Conservation (phyloP, 257 asterid species). For the Rhazya stricta region DNA sequence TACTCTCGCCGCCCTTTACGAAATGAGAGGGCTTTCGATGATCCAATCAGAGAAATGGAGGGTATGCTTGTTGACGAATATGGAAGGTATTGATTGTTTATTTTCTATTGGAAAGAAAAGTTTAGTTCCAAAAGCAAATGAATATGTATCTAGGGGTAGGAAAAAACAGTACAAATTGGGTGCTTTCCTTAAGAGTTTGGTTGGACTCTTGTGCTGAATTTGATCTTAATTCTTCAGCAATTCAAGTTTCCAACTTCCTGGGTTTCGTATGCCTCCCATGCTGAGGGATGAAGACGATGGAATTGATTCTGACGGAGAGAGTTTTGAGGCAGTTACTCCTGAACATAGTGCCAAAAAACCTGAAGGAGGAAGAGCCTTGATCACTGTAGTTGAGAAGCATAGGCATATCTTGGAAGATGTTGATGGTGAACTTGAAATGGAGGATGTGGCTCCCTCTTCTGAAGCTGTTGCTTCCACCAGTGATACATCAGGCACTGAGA, state of each 20-base stretch:
- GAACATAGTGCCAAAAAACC: constrained; percentile 53
- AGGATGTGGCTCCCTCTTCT: constrained; percentile 76
- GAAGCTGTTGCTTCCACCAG: constrained; percentile 42
- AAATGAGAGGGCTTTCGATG: constrained; percentile 83
- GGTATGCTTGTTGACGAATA: constrained; percentile 92
- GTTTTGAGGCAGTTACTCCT: constrained; percentile 89
- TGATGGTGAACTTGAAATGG: constrained; percentile 97
- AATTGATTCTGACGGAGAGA: constrained; percentile 83
- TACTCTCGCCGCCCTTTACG: constrained; percentile 58
- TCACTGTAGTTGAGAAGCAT: constrained; percentile 52
- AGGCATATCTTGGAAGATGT: constrained; percentile 82
- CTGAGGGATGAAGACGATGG: constrained; percentile 56
- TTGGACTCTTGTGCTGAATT: constrained; percentile 14
- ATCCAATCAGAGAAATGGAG: constrained; percentile 87
- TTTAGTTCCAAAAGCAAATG: too few species aligned
- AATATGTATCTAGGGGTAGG: not conserved
- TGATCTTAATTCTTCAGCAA: constrained; percentile 49
- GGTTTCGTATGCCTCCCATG: constrained; percentile 83
- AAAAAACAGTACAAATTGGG: not conserved
- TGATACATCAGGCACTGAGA: constrained; percentile 27
- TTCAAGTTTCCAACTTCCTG: constrained; percentile 84
- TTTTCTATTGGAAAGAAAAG: not conserved
- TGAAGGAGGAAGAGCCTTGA: constrained; percentile 31
- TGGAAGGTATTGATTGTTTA: constrained; percentile 54
- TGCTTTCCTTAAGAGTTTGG: constrained; percentile 3